A percentile compares a stretch with the other conserved stretches of the same genome.
phyloP scores from a whole-genome alignment of 805 yeast genomes.

The Tetrapisispora phaffii region DNA sequence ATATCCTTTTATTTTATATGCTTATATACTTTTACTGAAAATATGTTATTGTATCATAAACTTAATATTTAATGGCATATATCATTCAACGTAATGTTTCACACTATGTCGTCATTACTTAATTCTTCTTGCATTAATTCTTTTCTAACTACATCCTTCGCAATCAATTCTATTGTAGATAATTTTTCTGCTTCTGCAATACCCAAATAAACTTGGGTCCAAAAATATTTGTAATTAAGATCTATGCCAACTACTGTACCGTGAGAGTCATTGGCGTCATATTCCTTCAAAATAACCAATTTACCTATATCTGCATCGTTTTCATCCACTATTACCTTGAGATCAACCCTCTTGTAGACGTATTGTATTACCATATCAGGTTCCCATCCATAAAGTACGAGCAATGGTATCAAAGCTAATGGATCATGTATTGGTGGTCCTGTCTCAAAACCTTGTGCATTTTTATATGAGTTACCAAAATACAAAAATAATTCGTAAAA shows the following conservation, averaged over 20 bases:
- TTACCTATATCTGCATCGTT: conserved; percentile 50
- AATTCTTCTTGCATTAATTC: neutral
- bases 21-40: neutral
- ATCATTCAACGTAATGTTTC: too few relatives aligned
- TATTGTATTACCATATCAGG: conserved; percentile 13
- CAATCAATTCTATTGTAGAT: conserved; percentile 15
- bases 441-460: conserved; percentile 32
- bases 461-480: conserved; percentile 38
- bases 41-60: neutral
- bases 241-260: conserved; percentile 36
- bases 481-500: conserved; percentile 44
- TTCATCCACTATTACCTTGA: conserved; percentile 23
- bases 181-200: conserved; percentile 31
- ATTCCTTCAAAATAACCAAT: conserved; percentile 26
- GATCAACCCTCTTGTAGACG: conserved; percentile 18
- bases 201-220: conserved; percentile 36
- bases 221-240: conserved; percentile 35
- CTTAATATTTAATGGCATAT: too few relatives aligned
- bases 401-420: conserved; percentile 50
- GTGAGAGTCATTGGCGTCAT: conserved; percentile 13
- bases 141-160: neutral
- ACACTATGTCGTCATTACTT: neutral
- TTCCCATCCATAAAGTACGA: conserved; percentile 34
- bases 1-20: neutral
- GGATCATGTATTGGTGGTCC: conserved; percentile 85